phyloP scores from a whole-genome alignment of 176 grass and related monocot genomes.

The Otatea glauca region DNA sequence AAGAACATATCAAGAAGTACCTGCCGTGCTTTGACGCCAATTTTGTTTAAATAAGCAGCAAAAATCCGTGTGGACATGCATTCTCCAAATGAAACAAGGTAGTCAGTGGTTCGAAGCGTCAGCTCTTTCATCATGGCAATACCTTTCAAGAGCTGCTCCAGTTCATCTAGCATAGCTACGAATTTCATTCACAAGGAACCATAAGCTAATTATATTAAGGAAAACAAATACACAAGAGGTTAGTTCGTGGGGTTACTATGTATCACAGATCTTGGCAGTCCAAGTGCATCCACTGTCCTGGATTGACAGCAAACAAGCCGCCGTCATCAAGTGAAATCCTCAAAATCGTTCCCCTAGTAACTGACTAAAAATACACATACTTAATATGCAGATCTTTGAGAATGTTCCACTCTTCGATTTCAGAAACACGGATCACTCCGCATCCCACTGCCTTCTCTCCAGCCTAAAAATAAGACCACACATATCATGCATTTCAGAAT shows the following conservation, averaged over 20 bases:
- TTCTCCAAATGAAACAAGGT: constrained; percentile 94
- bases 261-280: constrained; percentile 64
- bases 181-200: constrained; percentile 22
- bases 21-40: constrained; percentile 76
- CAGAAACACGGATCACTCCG: constrained; percentile 62
- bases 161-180: constrained; percentile 70
- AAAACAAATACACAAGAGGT: constrained; percentile 6
- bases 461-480: constrained; percentile 58
- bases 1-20: constrained; percentile 46
- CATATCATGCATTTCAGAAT: background rate
- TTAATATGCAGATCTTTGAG: constrained; percentile 76
- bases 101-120: constrained; percentile 81
- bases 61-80: constrained; percentile 95
- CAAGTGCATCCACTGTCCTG: constrained; percentile 82
- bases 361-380: constrained; percentile 44
- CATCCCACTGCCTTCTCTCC: constrained; percentile 86
- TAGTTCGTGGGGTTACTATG: constrained; percentile 43
- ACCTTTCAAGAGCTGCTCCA: constrained; percentile 92
- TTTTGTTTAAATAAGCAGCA: constrained; percentile 92
- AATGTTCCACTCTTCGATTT: constrained; percentile 71
- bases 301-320: constrained; percentile 40
- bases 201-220: constrained; percentile 24
- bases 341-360: background rate
- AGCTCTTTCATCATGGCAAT: constrained; percentile 99
- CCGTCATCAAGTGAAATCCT: constrained; percentile 15